Percentiles rank a stretch among this genome's conserved stretches.
Evolutionary conservation across 148 eudicot genomes (phyloP).

Genomic region (Cornus controversa): DNA sequence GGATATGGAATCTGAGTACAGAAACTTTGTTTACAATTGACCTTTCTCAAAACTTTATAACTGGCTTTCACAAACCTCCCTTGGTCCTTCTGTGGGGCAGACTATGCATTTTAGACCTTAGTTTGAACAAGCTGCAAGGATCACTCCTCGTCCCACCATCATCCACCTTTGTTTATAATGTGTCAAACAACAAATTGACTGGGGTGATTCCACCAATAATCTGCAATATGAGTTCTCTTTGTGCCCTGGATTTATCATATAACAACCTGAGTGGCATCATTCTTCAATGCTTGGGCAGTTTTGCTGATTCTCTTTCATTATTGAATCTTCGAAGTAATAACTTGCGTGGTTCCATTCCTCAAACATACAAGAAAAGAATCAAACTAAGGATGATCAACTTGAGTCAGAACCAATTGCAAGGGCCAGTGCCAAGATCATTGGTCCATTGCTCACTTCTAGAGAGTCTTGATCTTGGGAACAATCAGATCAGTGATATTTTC

Average conservation of each 20-base stretch:
- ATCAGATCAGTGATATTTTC: slow-evolving; percentile 24
- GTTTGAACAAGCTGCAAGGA: slow-evolving; percentile 15
- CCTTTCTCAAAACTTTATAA: slow-evolving; percentile 7
- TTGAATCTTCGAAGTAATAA: slow-evolving; percentile 24
- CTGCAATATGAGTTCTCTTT: slow-evolving; percentile 24
- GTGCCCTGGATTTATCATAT: slow-evolving; percentile 3
- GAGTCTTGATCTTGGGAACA: slow-evolving; percentile 28
- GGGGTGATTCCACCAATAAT: slow-evolving; percentile 26
- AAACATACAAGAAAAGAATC: slow-evolving; percentile 1
- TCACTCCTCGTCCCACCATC: slow-evolving; percentile 30
- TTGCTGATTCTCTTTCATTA: slow-evolving; percentile 16
- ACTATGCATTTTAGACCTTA: slow-evolving; percentile 4
- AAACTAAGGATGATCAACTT: slow-evolving; percentile 23
- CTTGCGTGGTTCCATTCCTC: slow-evolving; percentile 17
- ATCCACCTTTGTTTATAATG: not conserved
- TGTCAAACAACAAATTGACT: slow-evolving; percentile 8
- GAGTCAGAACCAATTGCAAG: slow-evolving; percentile 24
- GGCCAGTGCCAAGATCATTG: slow-evolving; percentile 31
- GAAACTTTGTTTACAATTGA: slow-evolving; percentile 7
- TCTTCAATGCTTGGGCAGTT: slow-evolving; percentile 29
- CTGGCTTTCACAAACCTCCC: slow-evolving; percentile 14
- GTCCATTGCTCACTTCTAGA: slow-evolving; percentile 12
- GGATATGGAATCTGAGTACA: slow-evolving; percentile 28
- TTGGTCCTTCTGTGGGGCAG: slow-evolving; percentile 13
- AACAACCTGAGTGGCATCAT: slow-evolving; percentile 24